Base-by-base conservation (phyloP, 306 rosid species). In the Quercus robur region DNA sequence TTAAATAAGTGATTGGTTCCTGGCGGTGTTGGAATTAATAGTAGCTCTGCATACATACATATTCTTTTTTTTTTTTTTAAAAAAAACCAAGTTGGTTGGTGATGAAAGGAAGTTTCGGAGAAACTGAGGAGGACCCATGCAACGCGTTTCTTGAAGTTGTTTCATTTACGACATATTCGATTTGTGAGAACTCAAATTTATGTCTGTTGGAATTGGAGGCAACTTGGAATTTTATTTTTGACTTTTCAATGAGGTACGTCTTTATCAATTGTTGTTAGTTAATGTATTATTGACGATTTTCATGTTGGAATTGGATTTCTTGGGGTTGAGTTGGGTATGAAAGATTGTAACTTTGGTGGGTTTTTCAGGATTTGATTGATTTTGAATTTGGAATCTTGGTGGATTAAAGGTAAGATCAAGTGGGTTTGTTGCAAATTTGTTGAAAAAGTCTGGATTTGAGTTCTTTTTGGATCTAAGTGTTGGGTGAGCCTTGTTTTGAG, bases 81-180 rank as follows among this genome's bases (percentile, higher is more conserved):
- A 0, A 44, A 49, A 49, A 1, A 3, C 30, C 66, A 63, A 26
- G 28, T 12, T 61, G 76, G 58, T 25, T 70, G 76, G 58, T 25
- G 61, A 49, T n/a, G 74, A 66, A 30, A 26, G 76, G 87, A 80
- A 82, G 76, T 51, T 87, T 82, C 91, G 71, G 13, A 64, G 87
- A 68, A 85, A 56, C 5, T n/a, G 18, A 31, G 62, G 25, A 17
- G 62, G 25, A 11, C 23, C 72, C 21, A 70, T 41, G 35, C 56
- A 74, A 33, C 67, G 52, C 23, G 52, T 56, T 11, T 31, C 17
- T 77, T 78, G 76, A 52, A 75, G 49, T 20, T 3, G 6, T 71
- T 46, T 7, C 6, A 10, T 35, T 31, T 41, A 8, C 68, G 18
- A 49, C 23, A 33, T 75, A 70, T 72, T 19, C 56, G 75, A 54